Evolutionary conservation across 2,329 filamentous ascomycete species (phyloP).

Genomic region (Colletotrichum trifolii): DNA sequence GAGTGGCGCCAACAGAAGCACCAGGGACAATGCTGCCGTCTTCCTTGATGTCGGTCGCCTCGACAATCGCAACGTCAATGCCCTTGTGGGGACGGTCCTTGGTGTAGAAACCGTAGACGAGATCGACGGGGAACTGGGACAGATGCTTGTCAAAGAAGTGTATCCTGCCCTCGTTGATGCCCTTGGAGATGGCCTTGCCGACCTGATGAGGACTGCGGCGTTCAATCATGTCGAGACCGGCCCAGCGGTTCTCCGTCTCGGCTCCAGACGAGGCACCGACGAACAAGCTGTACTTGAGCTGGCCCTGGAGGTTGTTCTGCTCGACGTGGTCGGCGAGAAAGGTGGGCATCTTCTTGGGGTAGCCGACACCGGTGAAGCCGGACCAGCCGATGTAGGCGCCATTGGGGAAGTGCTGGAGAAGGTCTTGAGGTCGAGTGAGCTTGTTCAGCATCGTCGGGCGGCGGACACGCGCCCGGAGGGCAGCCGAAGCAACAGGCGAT

Average conservation of each 20-base stretch:
- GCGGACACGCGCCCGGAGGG: slow-evolving; percentile 79
- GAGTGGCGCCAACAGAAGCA: slow-evolving; percentile 85
- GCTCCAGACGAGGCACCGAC: slow-evolving; percentile 90
- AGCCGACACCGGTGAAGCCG: slow-evolving; percentile 90
- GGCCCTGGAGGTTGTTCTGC: slow-evolving; percentile 83
- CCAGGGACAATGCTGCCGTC: slow-evolving; percentile 91
- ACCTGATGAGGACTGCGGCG: slow-evolving; percentile 87
- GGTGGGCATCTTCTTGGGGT: slow-evolving; percentile 87
- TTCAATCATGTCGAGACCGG: slow-evolving; percentile 90
- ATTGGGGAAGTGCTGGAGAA: slow-evolving; percentile 85
- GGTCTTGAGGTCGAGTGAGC: slow-evolving; percentile 81
- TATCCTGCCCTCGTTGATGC: slow-evolving; percentile 89
- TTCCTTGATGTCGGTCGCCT: slow-evolving; percentile 87
- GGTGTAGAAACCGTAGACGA: slow-evolving; percentile 90
- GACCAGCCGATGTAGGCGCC: slow-evolving; percentile 91
- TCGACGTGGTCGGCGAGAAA: slow-evolving; percentile 91
- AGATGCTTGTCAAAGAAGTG: slow-evolving; percentile 95
- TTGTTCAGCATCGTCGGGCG: slow-evolving; percentile 84
- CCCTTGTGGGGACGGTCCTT: slow-evolving; percentile 79
- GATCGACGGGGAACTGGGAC: slow-evolving; percentile 89
- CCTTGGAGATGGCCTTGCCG: slow-evolving; percentile 89
- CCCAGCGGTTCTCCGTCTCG: slow-evolving; percentile 93
- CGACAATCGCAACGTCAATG: slow-evolving; percentile 86
- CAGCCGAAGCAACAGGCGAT: slow-evolving; percentile 71
- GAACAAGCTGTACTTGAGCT: slow-evolving; percentile 88